Percentiles rank a stretch among this genome's conserved stretches.
Conservation (phyloP, 2,329 filamentous ascomycete species). For the Penicillium sp. region DNA sequence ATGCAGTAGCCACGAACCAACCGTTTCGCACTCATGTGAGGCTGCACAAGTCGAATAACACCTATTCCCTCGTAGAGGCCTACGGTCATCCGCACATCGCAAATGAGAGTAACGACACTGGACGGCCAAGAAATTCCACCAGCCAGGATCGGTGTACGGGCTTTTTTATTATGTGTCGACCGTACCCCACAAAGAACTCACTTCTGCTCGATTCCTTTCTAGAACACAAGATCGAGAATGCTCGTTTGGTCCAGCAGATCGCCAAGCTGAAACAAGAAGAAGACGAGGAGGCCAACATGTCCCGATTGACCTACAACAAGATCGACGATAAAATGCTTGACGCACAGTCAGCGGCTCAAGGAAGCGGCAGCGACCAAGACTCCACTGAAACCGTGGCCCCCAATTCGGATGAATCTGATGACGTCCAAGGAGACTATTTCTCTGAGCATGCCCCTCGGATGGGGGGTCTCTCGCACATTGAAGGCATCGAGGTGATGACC, state of each 20-base stretch:
- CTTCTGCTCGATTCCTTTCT: slow-evolving; percentile 83
- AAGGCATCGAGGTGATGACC: slow-evolving; percentile 89
- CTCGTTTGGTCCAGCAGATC: slow-evolving; percentile 76
- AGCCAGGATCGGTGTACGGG: slow-evolving; percentile 69
- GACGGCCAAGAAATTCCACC: slow-evolving; percentile 55
- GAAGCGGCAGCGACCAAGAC: slow-evolving; percentile 25
- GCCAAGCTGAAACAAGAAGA: slow-evolving; percentile 81
- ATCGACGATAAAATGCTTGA: slow-evolving; percentile 7
- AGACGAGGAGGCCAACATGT: slow-evolving; percentile 66
- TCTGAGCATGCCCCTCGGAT: slow-evolving; percentile 80
- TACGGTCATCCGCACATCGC: slow-evolving; percentile 86
- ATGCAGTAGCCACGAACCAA: slow-evolving; percentile 76
- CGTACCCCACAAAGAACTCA: slow-evolving; percentile 84
- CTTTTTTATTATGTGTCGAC: slow-evolving; percentile 87
- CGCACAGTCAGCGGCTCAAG: slow-evolving; percentile 22
- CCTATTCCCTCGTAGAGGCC: slow-evolving; percentile 79
- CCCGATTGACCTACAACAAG: slow-evolving; percentile 50
- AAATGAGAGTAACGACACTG: slow-evolving; percentile 52
- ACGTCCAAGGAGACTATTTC: slow-evolving; percentile 65
- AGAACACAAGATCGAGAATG: slow-evolving; percentile 95
- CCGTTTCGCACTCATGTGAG: slow-evolving; percentile 80
- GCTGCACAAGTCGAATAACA: slow-evolving; percentile 66
- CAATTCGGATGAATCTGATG: slow-evolving; percentile 28
- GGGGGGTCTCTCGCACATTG: slow-evolving; percentile 68
- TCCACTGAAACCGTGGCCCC: slow-evolving; percentile 25